Conservation (phyloP, 768 basidiomycete species). For the Rickenella mellea region DNA sequence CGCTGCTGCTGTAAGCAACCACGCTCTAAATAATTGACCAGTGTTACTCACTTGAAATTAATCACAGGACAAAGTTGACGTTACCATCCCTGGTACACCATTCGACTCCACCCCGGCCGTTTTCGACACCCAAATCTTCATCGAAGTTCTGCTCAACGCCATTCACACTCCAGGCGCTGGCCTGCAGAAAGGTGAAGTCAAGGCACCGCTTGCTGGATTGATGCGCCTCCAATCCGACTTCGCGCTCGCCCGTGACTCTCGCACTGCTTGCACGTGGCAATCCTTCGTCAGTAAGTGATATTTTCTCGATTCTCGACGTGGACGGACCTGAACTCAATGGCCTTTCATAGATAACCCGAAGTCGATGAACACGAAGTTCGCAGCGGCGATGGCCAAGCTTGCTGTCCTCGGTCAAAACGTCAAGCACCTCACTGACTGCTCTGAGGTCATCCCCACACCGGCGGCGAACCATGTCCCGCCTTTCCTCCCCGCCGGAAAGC, state of each 20-base stretch:
- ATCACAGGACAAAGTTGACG: conserved; percentile 18
- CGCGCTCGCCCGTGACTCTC: conserved; percentile 21
- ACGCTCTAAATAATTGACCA: too few relatives aligned
- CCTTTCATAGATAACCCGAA: neutral
- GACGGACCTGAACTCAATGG: too few relatives aligned
- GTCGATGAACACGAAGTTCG: neutral
- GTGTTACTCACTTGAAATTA: too few relatives aligned
- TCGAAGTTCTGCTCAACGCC: conserved; percentile 16
- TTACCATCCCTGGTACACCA: conserved; percentile 13
- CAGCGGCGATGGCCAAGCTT: conserved; percentile 16
- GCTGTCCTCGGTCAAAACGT: conserved; percentile 16
- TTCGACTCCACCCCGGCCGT: conserved; percentile 15
- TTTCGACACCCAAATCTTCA: conserved; percentile 15
- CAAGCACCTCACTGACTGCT: conserved; percentile 17
- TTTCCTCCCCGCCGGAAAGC: too few relatives aligned
- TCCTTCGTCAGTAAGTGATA: conserved; percentile 21
- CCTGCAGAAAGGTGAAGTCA: conserved; percentile 23
- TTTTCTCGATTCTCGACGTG: too few relatives aligned
- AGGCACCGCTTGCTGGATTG: conserved; percentile 24
- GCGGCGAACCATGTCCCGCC: too few relatives aligned
- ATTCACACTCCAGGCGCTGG: conserved; percentile 11
- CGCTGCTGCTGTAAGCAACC: too few relatives aligned
- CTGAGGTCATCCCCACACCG: conserved; percentile 18
- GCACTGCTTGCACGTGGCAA: conserved; percentile 44
- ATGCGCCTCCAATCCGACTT: conserved; percentile 31